These are phyloP conservation scores for Scedosporium apiospermum DNA, from an alignment of 2,329 filamentous ascomycete genomes.

Conservation along the genomic window DNA sequence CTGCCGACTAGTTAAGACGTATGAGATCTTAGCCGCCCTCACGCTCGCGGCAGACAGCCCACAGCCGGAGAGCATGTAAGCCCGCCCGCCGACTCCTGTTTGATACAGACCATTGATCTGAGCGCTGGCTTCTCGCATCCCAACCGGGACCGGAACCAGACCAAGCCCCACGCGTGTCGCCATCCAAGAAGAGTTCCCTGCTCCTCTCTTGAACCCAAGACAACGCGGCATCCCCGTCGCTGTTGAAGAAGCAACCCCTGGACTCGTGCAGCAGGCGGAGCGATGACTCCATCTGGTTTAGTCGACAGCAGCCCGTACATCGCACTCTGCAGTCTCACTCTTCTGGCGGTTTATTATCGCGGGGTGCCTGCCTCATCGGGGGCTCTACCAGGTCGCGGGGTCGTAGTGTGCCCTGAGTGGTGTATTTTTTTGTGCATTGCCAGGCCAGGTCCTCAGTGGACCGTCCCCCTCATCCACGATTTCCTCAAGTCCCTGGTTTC, in stretches of 20 bases:
- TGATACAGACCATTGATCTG: not conserved
- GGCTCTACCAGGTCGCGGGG: not conserved
- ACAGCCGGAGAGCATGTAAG: too few species aligned
- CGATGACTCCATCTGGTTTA: not conserved
- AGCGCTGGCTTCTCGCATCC: not conserved
- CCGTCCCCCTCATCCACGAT: not conserved
- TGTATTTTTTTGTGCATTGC: too few species aligned
- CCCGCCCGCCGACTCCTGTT: too few species aligned
- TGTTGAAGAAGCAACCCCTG: not conserved
- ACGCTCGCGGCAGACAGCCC: too few species aligned
- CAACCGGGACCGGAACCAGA: not conserved
- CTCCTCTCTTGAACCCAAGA: not conserved
- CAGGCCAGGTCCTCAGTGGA: too few species aligned
- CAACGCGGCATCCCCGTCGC: not conserved
- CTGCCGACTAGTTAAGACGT: too few species aligned
- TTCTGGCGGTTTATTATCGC: not conserved
- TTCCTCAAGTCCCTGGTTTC: not conserved
- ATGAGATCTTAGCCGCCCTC: too few species aligned
- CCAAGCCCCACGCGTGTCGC: not conserved
- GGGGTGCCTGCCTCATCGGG: not conserved
- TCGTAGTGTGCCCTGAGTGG: not conserved
- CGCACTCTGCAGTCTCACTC: too few species aligned
- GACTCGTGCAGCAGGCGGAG: not conserved
- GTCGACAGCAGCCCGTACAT: not conserved
- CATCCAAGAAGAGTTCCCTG: not conserved